Evolutionary conservation across 495 filamentous ascomycete genomes (phyloP).

Genomic region (Talaromyces nanjingensis): DNA sequence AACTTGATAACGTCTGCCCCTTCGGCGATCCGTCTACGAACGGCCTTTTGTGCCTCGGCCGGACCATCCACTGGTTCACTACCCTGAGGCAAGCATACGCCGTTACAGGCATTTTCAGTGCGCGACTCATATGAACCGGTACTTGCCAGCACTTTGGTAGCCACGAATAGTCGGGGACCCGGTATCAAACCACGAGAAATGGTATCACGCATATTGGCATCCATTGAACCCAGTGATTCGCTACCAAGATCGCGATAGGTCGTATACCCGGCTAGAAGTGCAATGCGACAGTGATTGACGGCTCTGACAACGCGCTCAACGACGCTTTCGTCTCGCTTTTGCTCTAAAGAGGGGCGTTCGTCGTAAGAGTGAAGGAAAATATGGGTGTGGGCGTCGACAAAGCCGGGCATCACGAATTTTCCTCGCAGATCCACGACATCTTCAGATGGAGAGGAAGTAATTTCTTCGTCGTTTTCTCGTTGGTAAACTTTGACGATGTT

Average conservation of each 20-base stretch:
- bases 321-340: constrained; percentile 44
- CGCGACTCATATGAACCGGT: constrained; percentile 42
- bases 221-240: constrained; percentile 37
- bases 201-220: constrained; percentile 30
- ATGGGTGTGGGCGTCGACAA: constrained; percentile 49
- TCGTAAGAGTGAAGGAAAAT: constrained; percentile 45
- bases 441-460: neutral
- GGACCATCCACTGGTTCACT: constrained; percentile 39
- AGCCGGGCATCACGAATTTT: constrained; percentile 39
- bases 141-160: constrained; percentile 41
- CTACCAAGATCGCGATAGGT: constrained; percentile 50
- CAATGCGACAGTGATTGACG: constrained; percentile 40
- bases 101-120: constrained; percentile 28
- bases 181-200: constrained; percentile 45
- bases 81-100: constrained; percentile 26
- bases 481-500: constrained; percentile 30
- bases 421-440: constrained; percentile 38
- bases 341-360: constrained; percentile 31
- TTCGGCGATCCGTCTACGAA: constrained; percentile 38
- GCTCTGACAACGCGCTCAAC: constrained; percentile 44
- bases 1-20: constrained; percentile 49
- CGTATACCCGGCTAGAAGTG: constrained; percentile 46
- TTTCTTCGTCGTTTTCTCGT: constrained; percentile 12
- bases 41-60: constrained; percentile 34
- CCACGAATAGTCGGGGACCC: constrained; percentile 45